Evolutionary conservation across 1,284 basidiomycete genomes (phyloP).

Genomic region (Microbotryomycetes sp.): DNA sequence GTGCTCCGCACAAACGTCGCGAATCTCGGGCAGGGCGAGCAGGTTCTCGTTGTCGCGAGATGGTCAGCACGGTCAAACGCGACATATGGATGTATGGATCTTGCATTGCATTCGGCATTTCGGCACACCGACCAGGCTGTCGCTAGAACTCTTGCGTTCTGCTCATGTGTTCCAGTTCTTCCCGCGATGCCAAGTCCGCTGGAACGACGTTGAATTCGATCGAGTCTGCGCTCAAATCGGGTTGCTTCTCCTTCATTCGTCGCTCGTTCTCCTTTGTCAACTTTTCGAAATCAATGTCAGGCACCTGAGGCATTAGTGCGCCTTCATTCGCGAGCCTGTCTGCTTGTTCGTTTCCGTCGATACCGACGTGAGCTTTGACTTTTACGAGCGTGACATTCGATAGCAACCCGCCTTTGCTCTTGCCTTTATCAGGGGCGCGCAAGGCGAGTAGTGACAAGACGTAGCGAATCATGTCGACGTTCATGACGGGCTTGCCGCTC

Average conservation of each 20-base stretch:
- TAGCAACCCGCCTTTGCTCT: conserved; percentile 3
- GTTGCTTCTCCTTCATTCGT: not conserved
- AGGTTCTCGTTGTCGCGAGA: no score
- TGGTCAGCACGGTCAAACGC: no score
- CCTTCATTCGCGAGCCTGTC: conserved; percentile 61
- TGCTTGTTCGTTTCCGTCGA: conserved; percentile 68
- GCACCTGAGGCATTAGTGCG: conserved; percentile 40
- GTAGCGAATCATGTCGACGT: conserved; percentile 57
- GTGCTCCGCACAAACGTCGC: conserved; percentile 6
- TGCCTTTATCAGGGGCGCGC: conserved; percentile 39
- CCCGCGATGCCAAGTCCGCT: not conserved
- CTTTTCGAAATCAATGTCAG: conserved; percentile 49
- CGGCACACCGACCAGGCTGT: no score
- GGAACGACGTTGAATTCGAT: not conserved
- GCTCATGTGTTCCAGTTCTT: not conserved
- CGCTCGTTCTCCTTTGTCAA: conserved; percentile 12
- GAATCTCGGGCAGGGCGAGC: no score
- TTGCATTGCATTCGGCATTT: no score
- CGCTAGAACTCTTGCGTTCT: not conserved
- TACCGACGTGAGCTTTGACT: conserved; percentile 63
- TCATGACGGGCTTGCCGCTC: conserved; percentile 54
- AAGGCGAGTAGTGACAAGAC: conserved; percentile 51
- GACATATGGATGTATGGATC: no score
- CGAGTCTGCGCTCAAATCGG: not conserved
- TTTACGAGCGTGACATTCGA: conserved; percentile 51